Evolutionary conservation across 495 filamentous ascomycete genomes (phyloP), one percentile per base, ranked within the genome.

Genomic region (Lasiosphaeria ovina): DNA sequence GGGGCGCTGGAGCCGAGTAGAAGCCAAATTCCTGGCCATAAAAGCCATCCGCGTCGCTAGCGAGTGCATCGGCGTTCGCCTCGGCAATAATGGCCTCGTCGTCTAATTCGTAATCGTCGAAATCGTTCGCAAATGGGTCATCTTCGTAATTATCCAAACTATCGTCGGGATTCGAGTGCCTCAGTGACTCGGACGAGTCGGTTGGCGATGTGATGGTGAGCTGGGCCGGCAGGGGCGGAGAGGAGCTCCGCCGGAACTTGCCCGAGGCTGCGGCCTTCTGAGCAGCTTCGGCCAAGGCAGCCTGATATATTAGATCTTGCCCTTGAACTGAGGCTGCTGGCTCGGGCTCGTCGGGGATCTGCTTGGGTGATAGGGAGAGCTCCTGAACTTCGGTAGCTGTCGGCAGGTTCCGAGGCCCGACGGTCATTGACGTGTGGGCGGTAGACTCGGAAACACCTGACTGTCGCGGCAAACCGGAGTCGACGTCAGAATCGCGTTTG

Each of bases 1-100:
- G 71, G 16, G 71, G 71, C 11, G 79, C 66, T 4, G 85, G 79
- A n/a, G 85, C 83, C 10, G 93, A 91, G 69, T 94, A 98, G 74
- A 98, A 98, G n/a, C 92, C 93, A 64, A 98, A 98, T 71, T 98
- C 94, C 63, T 92, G 88, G 3, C 94, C 95, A 69, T 98, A 98
- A 76, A 92, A 93, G 6, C 90, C 93, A 52, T 96, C 93, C 14
- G 87, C 86, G 65, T 98, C 94, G 62, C 89, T 91, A 16, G 94
- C 94, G 4, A 98, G 81, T 24, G 89, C 94, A 66, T 93, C 91
- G 6, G 93, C 93, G 64, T 98, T 98, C 17, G 94, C 94, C 33
- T 89, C 94, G 0, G 93, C 95, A 61, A 98, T 91, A 69, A 98
- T 95, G 47, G 85, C 81, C 63, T 97, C 92, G 66, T 97, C 91